phyloP scores from a whole-genome alignment of 225 moss, liverwort and hornwort genomes.

The Rhytidiadelphus loreus region DNA sequence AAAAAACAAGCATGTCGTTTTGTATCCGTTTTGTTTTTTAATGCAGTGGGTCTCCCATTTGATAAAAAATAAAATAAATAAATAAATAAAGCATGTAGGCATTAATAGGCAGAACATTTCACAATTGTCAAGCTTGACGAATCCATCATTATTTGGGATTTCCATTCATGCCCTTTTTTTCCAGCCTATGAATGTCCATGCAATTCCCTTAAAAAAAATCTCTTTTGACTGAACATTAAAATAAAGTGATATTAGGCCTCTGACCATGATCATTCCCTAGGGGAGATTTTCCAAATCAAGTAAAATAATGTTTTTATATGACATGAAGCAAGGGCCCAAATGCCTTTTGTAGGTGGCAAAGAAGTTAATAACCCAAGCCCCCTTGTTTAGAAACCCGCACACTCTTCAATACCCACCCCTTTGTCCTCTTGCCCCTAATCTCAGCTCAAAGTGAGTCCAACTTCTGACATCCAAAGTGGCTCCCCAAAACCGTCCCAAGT shows the following conservation, averaged over 20 bases:
- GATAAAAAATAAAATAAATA: no score
- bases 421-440: not conserved
- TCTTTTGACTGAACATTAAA: not conserved
- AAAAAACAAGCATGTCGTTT: not conserved
- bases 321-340: not conserved
- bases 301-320: not conserved
- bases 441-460: not conserved
- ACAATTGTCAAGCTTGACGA: not conserved
- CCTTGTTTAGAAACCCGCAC: not conserved
- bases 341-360: not conserved
- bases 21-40: no score
- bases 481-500: not conserved
- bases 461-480: not conserved
- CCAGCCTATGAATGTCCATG: not conserved
- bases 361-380: no score
- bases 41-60: no score
- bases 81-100: not conserved
- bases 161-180: not conserved
- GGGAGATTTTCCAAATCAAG: not conserved
- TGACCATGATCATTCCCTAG: not conserved
- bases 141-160: not conserved
- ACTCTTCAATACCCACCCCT: not conserved
- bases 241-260: not conserved
- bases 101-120: not conserved
- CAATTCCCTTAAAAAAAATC: not conserved